phyloP scores from a whole-genome alignment of 2,329 filamentous ascomycete genomes.

The Fusarium sp. region DNA sequence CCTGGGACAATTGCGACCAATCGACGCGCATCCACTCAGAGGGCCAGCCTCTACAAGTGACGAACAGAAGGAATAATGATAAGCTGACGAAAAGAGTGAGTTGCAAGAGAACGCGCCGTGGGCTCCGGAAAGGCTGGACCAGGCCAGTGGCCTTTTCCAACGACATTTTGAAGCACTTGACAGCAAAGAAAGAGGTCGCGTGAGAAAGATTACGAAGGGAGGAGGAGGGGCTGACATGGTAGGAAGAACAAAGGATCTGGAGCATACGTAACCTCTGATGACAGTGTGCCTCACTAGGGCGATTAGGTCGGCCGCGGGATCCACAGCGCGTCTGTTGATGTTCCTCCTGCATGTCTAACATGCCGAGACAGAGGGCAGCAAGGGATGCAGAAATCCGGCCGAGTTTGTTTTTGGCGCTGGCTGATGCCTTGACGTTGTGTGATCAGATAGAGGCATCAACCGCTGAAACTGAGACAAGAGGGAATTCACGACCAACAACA shows the following conservation, averaged over 20 bases:
- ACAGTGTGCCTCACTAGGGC: background rate
- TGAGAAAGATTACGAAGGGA: background rate
- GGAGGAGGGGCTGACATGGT: background rate
- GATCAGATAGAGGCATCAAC: background rate
- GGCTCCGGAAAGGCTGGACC: background rate
- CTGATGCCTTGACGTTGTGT: background rate
- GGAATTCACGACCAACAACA: background rate
- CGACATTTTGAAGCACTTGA: background rate
- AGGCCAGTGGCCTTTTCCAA: background rate
- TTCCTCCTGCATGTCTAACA: background rate
- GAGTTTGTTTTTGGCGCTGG: background rate
- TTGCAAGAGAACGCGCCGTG: background rate
- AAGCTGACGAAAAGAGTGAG: background rate
- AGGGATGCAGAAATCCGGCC: background rate
- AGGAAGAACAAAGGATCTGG: background rate
- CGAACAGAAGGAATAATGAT: background rate
- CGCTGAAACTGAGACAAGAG: background rate
- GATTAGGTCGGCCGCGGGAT: background rate
- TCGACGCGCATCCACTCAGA: background rate
- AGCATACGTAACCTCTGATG: background rate
- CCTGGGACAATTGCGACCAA: background rate
- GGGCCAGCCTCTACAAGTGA: slow-evolving; percentile 1
- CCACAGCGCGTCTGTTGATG: background rate
- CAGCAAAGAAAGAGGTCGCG: background rate
- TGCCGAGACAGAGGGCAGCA: background rate